Evolutionary conservation across 805 yeast genomes (phyloP).

Genomic region (Wickerhamomyces rabaulensis): DNA sequence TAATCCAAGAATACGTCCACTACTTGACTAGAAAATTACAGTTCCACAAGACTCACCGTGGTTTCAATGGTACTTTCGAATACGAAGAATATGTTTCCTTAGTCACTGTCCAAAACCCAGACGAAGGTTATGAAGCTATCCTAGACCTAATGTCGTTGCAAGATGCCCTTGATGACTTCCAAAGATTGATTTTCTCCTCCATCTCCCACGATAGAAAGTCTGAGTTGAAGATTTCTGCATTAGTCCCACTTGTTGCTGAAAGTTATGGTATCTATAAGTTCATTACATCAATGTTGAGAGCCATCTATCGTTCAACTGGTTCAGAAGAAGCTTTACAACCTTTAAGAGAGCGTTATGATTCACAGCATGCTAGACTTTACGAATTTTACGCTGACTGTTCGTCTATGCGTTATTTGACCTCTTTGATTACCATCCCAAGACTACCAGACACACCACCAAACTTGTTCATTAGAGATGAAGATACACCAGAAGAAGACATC

Average conservation of each 20-base stretch:
- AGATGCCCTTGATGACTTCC: conserved; percentile 76
- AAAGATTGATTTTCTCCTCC: conserved; percentile 68
- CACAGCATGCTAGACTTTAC: conserved; percentile 54
- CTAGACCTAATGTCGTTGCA: conserved; percentile 81
- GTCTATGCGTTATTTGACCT: conserved; percentile 71
- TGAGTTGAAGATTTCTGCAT: conserved; percentile 79
- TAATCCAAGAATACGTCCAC: conserved; percentile 72
- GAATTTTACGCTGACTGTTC: conserved; percentile 91
- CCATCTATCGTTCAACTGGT: conserved; percentile 69
- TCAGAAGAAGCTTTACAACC: conserved; percentile 75
- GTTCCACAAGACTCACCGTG: conserved; percentile 81
- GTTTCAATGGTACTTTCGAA: conserved; percentile 92
- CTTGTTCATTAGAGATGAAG: conserved; percentile 23
- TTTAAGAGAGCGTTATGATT: conserved; percentile 60
- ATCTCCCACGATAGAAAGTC: conserved; percentile 52
- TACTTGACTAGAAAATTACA: conserved; percentile 67
- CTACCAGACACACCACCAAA: conserved; percentile 34
- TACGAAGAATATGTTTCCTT: conserved; percentile 91
- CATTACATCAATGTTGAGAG: conserved; percentile 84
- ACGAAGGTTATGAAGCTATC: conserved; percentile 90
- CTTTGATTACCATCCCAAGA: conserved; percentile 73
- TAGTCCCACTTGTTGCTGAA: conserved; percentile 88
- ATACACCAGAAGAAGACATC: conserved; percentile 5
- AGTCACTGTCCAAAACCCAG: conserved; percentile 85
- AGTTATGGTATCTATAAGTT: conserved; percentile 91